Percentiles rank a stretch among this genome's conserved stretches.
Conservation (phyloP, 1,284 basidiomycete species). For the Singerocomus rubriflavus region DNA sequence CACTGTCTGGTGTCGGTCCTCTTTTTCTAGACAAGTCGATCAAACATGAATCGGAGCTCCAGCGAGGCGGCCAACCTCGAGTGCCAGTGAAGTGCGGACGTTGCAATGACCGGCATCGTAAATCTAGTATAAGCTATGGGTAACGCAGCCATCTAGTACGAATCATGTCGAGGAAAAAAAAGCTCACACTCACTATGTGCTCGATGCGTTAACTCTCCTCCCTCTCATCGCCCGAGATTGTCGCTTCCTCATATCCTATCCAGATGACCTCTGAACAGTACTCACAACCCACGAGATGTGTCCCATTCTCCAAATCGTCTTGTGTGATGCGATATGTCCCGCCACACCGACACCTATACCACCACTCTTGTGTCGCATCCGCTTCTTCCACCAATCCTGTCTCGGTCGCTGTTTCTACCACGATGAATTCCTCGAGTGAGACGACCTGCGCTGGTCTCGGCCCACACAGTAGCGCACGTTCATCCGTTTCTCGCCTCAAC, state of each 20-base stretch:
- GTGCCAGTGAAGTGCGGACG: no score
- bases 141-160: no score
- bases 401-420: not conserved
- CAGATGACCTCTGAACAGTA: conserved; percentile 76
- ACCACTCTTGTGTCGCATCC: conserved; percentile 39
- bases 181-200: no score
- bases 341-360: conserved; percentile 66
- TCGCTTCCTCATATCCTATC: conserved; percentile 66
- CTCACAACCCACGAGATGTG: conserved; percentile 64
- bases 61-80: no score
- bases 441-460: conserved; percentile 73
- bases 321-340: conserved; percentile 56
- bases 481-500: conserved; percentile 8
- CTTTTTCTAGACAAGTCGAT: not conserved
- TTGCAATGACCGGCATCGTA: no score
- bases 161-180: no score
- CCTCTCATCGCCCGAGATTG: conserved; percentile 1
- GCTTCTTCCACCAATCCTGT: conserved; percentile 11
- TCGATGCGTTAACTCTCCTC: not conserved
- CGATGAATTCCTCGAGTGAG: conserved; percentile 68
- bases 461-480: conserved; percentile 20
- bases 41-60: not conserved
- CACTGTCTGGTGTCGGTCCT: not conserved
- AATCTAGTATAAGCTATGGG: no score
- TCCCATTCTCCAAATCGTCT: conserved; percentile 58